Base-by-base conservation (phyloP, 257 asterid genomes). In the Euphrasia confusa region DNA sequence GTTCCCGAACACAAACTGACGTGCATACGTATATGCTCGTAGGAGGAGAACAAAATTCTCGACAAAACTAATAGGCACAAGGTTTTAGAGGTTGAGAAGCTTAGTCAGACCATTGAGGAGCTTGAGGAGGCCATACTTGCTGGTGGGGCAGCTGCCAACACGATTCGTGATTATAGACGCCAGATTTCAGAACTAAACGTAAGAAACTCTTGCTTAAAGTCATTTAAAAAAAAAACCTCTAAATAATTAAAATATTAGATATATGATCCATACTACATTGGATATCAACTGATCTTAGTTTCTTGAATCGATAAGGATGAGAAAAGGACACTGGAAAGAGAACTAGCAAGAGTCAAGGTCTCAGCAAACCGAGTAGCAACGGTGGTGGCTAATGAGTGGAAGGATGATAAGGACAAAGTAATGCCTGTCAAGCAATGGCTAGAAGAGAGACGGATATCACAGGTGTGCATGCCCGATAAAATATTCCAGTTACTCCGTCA, bases 391-490 rank as follows among this genome's bases (percentile, higher is more conserved):
- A 92, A 89, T 35, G 97, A 92, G 68, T 92, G 98, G 98, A 92
- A 92, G 74, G 95, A 86, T 60, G 98, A 86, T 49, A 92, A 83
- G 18, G 86, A 80, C 78, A 86, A 72, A 78, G 93, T 92, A 49
- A 92, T 91, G 95, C 98, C 98, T 21, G 92, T 88, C 56, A 91
- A 78, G 75, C 96, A 91, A 69, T 91, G 98, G 98, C 77, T 88
- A 49, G 95, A 91, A 71, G 98, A 91, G 74, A 86, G 98, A 80
- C 83, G 81, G 77, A 47, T 86, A 37, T 62, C 82, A 52, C 98
- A 88, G 88, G 97, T 83, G 66, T 44, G 57, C 44, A 30, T 30
- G 33, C 33, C 33, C 33, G 5, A 30, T 30, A 30, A 30, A 30
- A 30, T 3, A 30, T 30, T 30, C 4, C 33, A 30, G 4, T 30